A percentile compares a stretch with the other conserved stretches of the same genome.
phyloP scores from a whole-genome alignment of 768 basidiomycete genomes.

The Lentinula boryana region DNA sequence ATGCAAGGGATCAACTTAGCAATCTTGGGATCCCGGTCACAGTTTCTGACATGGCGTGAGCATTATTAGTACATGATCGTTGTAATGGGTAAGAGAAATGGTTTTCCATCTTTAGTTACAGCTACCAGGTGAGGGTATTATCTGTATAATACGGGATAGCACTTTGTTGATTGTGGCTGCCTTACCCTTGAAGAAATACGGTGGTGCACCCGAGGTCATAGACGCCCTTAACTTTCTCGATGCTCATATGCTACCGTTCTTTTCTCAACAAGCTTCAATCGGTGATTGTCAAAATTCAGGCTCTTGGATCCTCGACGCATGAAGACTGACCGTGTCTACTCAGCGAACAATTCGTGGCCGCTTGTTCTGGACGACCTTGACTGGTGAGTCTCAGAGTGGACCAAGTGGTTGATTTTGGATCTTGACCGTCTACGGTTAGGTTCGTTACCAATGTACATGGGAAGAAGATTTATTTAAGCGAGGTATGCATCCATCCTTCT shows the following conservation, averaged over 20 bases:
- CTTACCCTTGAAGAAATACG: not conserved
- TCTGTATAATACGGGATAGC: not conserved
- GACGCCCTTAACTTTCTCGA: slow-evolving; percentile 59
- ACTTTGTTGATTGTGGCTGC: not conserved
- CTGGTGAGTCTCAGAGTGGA: slow-evolving; percentile 26
- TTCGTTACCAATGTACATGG: slow-evolving; percentile 57
- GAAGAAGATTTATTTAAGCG: slow-evolving; percentile 72
- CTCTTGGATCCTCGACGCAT: not conserved
- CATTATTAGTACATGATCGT: slow-evolving; percentile 9
- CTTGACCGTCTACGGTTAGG: not conserved
- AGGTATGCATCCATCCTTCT: slow-evolving; percentile 34
- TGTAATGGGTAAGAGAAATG: not conserved
- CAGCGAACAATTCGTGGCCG: slow-evolving; percentile 59
- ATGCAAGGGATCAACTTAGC: slow-evolving; percentile 43
- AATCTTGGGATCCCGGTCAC: slow-evolving; percentile 60
- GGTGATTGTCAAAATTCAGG: slow-evolving; percentile 26
- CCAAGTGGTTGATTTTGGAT: not conserved
- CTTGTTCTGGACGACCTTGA: slow-evolving; percentile 51
- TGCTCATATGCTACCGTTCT: slow-evolving; percentile 70
- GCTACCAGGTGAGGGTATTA: slow-evolving; percentile 35
- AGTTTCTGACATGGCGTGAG: slow-evolving; percentile 60
- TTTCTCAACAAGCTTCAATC: slow-evolving; percentile 48
- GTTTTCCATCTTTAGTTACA: slow-evolving; percentile 7
- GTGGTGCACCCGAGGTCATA: slow-evolving; percentile 18
- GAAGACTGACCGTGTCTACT: not conserved